Percentiles rank a stretch among this genome's conserved stretches.
Evolutionary conservation across 2,329 filamentous ascomycete genomes (phyloP).

Genomic region (Raffaelea arxii): DNA sequence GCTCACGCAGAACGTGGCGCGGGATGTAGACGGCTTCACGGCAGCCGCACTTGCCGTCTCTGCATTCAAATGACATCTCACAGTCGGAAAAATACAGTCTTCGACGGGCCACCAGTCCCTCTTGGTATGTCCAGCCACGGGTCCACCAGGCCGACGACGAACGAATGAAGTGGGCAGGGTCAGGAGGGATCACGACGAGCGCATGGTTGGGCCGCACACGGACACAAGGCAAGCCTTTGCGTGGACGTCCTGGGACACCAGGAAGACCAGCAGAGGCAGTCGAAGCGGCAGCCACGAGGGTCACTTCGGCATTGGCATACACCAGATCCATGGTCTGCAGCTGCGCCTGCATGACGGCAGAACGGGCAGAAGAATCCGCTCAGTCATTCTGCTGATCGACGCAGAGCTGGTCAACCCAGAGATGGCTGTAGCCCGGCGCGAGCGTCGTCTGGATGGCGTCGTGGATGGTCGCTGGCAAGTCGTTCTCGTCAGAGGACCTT

Average conservation of each 20-base stretch:
- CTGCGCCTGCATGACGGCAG: constrained; percentile 8
- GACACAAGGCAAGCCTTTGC: background rate
- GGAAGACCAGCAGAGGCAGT: constrained; percentile 14
- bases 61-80: constrained; percentile 16
- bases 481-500: too few species aligned
- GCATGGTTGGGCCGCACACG: background rate
- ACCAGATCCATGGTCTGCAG: constrained; percentile 17
- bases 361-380: too few species aligned
- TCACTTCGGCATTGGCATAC: constrained; percentile 10
- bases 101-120: constrained; percentile 15
- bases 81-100: constrained; percentile 16
- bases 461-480: too few species aligned
- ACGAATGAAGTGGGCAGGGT: background rate
- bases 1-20: too few species aligned
- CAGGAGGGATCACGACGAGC: too few species aligned
- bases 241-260: constrained; percentile 2
- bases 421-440: too few species aligned
- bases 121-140: constrained; percentile 21
- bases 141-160: constrained; percentile 9
- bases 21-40: background rate
- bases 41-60: background rate
- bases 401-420: too few species aligned
- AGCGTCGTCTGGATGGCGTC: too few species aligned
- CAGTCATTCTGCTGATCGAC: too few species aligned
- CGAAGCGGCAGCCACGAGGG: constrained; percentile 14